Evolutionary conservation across 345 rosid genomes (phyloP).

Genomic region (Brassica napus): DNA sequence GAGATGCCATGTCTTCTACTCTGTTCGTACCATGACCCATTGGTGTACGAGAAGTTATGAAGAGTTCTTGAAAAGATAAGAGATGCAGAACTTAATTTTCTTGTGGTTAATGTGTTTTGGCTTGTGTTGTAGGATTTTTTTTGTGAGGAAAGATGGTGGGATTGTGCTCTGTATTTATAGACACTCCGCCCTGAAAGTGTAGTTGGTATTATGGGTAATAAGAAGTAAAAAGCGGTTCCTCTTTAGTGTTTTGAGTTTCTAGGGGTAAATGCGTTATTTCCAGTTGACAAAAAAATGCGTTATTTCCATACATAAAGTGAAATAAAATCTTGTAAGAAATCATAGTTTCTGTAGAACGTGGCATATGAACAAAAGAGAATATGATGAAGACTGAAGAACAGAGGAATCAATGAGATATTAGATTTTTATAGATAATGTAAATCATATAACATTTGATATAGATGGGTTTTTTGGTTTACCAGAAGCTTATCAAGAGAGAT

Average conservation of each 20-base stretch:
- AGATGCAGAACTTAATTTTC: background rate
- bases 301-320: background rate
- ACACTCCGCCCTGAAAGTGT: constrained; percentile 26
- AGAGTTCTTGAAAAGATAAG: background rate
- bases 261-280: constrained; percentile 36
- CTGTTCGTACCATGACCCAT: constrained; percentile 43
- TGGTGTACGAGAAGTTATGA: background rate
- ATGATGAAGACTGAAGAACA: constrained; percentile 14
- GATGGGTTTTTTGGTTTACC: background rate
- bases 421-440: background rate
- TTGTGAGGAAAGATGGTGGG: constrained; percentile 26
- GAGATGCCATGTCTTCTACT: constrained; percentile 44
- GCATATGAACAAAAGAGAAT: constrained; percentile 3
- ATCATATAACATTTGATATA: background rate
- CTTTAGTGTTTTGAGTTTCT: background rate
- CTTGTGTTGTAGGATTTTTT: constrained; percentile 12
- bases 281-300: constrained; percentile 8
- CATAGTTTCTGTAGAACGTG: constrained; percentile 28
- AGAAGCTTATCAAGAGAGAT: background rate
- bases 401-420: background rate
- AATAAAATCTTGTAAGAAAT: constrained; percentile 16
- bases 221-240: constrained; percentile 9
- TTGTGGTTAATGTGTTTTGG: background rate
- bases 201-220: constrained; percentile 36
- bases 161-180: constrained; percentile 34